Evolutionary conservation across 2,329 filamentous ascomycete genomes (phyloP).

Genomic region (Colletotrichum eremochloae): DNA sequence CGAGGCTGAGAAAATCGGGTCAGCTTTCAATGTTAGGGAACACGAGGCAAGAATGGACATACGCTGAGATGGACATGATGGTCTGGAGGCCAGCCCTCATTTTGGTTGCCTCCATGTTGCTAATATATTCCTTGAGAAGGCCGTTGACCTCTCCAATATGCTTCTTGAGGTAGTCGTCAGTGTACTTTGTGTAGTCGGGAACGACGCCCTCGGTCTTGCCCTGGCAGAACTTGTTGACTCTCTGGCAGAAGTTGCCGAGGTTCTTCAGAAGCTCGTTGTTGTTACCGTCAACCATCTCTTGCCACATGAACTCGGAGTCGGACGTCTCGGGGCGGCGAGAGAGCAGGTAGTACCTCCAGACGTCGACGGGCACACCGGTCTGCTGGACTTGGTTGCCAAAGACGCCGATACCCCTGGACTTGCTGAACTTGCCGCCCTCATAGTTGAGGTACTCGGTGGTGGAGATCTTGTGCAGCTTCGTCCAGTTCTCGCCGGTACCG

Average conservation of each 20-base stretch:
- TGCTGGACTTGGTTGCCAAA: constrained; percentile 92
- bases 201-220: constrained; percentile 80
- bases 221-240: constrained; percentile 79
- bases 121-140: constrained; percentile 75
- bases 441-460: constrained; percentile 92
- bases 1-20: constrained; percentile 48
- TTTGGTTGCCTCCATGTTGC: constrained; percentile 78
- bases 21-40: constrained; percentile 7
- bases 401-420: constrained; percentile 89
- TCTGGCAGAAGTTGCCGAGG: constrained; percentile 81
- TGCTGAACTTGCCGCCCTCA: constrained; percentile 91
- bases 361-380: constrained; percentile 84
- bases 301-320: constrained; percentile 93
- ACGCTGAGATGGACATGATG: constrained; percentile 75
- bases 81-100: constrained; percentile 75
- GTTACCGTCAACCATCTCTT: constrained; percentile 83
- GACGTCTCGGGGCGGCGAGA: constrained; percentile 87
- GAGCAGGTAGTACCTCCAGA: constrained; percentile 95
- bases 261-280: constrained; percentile 89
- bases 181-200: constrained; percentile 71
- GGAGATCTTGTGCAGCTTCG: constrained; percentile 87
- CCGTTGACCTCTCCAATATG: constrained; percentile 74
- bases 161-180: constrained; percentile 66
- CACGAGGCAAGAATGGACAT: background rate
- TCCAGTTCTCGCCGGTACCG: constrained; percentile 88